Base-by-base conservation (phyloP, 371 early-diverging fungal species). In the Gilbertella persicaria region DNA sequence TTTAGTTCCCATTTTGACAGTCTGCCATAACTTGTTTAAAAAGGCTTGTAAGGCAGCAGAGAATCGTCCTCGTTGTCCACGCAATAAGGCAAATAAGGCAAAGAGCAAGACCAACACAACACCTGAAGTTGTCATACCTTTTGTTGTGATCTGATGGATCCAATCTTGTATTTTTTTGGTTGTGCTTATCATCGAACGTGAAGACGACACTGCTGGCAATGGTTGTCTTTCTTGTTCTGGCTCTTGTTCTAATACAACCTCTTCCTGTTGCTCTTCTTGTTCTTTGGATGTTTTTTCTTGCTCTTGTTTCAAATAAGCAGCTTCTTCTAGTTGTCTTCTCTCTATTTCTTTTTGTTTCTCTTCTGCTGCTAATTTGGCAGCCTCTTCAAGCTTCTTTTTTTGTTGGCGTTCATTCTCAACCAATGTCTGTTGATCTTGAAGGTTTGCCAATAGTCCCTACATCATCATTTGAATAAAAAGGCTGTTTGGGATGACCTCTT, bases 1-100 rank as follows among this genome's bases (percentile, higher is more conserved):
- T 45, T 69, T 71, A 20, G 76, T 75, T 5, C 76, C 76, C 75
- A 74, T 74, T 38, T 64, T 60, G 19, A 71, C 37, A 0, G 75
- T 75, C 36, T 67, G 72, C 72, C 69, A 71, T 37, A 75, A 9
- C 28, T 75, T 75, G 13, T 33, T 52, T 19, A 71, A 44, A 6
- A 60, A 23, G 2, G 26, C 40, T 45, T 63, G 67, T 4, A 67
- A 28, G 5, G 65, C 64, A 10, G 47, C 48, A 12, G 67, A 50
- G 13, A 70, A 36, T 25, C 53, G 60, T 0, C 62, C 54, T 20
- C 68, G 55, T 20, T 58, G 64, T 1, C 67, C 63, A 35, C 64
- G 65, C 10, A 69, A 36, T 13, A 69, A 17, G 2, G 62, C 63
- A 30, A 71, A 17, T 10, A 75, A 37, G 17, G 64, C 60, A 50